Evolutionary conservation across 345 rosid species (phyloP).

Genomic region (Euphorbia lathyris): DNA sequence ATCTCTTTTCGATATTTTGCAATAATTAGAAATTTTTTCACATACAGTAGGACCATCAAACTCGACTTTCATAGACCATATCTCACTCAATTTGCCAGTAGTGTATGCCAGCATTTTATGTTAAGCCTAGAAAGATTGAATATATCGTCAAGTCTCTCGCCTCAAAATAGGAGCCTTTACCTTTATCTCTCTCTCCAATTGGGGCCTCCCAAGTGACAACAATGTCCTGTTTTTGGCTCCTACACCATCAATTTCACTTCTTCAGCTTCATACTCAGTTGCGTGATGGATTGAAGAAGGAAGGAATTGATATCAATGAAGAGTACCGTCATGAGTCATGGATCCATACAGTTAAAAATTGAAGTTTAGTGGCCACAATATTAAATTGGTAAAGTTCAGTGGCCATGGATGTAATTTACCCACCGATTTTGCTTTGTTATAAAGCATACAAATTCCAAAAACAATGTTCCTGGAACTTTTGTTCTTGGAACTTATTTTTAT

Average conservation of each 20-base stretch:
- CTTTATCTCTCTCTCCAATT: conserved; percentile 59
- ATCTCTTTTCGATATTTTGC: neutral
- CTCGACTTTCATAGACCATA: neutral
- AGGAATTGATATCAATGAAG: conserved; percentile 73
- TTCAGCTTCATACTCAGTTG: conserved; percentile 69
- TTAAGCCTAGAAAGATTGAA: conserved; percentile 72
- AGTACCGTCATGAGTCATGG: conserved; percentile 66
- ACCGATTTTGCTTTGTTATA: too few species aligned
- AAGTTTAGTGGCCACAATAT: too few species aligned
- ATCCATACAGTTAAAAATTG: too few species aligned
- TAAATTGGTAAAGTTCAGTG: too few species aligned
- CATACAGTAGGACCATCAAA: neutral
- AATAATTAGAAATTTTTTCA: neutral
- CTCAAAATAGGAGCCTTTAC: conserved; percentile 69
- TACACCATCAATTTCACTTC: conserved; percentile 66
- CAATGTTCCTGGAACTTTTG: too few species aligned
- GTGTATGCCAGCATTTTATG: conserved; percentile 48
- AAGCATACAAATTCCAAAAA: too few species aligned
- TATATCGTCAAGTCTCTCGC: conserved; percentile 52
- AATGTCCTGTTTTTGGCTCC: conserved; percentile 75
- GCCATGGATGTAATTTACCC: too few species aligned
- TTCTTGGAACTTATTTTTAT: too few species aligned
- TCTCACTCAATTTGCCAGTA: neutral
- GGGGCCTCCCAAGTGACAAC: conserved; percentile 69
- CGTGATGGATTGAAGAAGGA: conserved; percentile 78